Base-by-base conservation (phyloP, 2,329 filamentous ascomycete species). In the Xylaria polymorpha region DNA sequence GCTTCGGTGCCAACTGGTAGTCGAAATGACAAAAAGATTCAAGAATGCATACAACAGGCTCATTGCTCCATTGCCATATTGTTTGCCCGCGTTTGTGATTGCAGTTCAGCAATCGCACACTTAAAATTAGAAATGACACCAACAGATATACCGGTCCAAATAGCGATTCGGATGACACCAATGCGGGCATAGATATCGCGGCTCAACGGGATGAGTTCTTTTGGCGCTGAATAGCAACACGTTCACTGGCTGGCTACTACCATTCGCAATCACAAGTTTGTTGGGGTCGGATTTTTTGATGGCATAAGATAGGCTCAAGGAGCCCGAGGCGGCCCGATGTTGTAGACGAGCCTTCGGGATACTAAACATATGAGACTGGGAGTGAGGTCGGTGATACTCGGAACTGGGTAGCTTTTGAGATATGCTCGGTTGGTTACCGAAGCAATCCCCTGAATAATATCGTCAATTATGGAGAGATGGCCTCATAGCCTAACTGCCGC, bases 1-100 rank as follows among this genome's bases (percentile, higher is more conserved):
- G 69, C 71, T 74, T 71, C 67, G 46, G 63, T 65, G 70, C 69
- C 57, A 44, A 39, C 70, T 71, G 67, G 67, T 76, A 75, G 74
- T 76, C 73, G 51, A 43, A 73, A 75, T 70, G 64, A 69, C 22
- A 62, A 68, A 61, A 69, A 63, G 60, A 70, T 67, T 63, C 44
- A 66, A 67, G 68, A 68, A 69, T 71, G 65, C 64, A 64, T 48
- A 53, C 41, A 14, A 62, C 41, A 22, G 55, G 57, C 37, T 18
- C 22, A 8, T 35, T 46, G 3, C 37, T 10, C 32, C 18, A 55
- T 50, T 18, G 20, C 32, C 10, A 22, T 39, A 15, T 20, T 56
- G 4, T 20, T 57, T 62, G 56, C 25, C 39, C 53, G 25, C 14
- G 41, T 29, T 29, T 48, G 57, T 43, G 43, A 64, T 60, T 57